Evolutionary conservation across 179 eudicot genomes (phyloP).

Genomic region (Amaranthus tricolor): DNA sequence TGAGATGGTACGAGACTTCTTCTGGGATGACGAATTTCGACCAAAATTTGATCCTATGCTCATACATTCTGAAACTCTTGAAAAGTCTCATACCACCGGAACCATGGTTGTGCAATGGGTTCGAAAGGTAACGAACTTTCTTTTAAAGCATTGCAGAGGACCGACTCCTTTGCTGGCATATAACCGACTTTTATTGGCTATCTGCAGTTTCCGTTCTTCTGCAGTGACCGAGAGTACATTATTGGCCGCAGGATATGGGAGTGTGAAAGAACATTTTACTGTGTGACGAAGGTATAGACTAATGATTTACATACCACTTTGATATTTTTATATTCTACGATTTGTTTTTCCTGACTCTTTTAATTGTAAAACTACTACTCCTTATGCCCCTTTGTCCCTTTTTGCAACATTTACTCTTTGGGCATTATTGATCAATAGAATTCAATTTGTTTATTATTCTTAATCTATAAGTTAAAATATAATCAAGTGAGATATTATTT

Average conservation of each 20-base stretch:
- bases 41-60: slow-evolving; percentile 94
- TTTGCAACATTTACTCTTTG: too few species aligned
- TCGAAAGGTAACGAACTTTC: slow-evolving; percentile 56
- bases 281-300: slow-evolving; percentile 80
- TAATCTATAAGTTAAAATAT: too few species aligned
- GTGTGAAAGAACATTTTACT: slow-evolving; percentile 68
- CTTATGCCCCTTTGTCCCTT: too few species aligned
- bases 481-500: too few species aligned
- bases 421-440: too few species aligned
- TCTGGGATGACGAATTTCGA: slow-evolving; percentile 94
- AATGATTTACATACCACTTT: neutral
- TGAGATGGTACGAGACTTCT: slow-evolving; percentile 89
- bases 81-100: slow-evolving; percentile 72
- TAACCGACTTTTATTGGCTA: slow-evolving; percentile 10
- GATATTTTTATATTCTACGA: neutral
- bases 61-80: slow-evolving; percentile 51
- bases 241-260: slow-evolving; percentile 96
- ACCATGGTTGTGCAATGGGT: slow-evolving; percentile 93
- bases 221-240: slow-evolving; percentile 90
- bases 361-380: too few species aligned
- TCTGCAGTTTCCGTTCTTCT: slow-evolving; percentile 91
- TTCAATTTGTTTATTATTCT: too few species aligned
- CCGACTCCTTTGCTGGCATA: slow-evolving; percentile 4
- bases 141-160: slow-evolving; percentile 5
- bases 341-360: too few species aligned